Percentiles rank a stretch among this genome's conserved stretches.
These are phyloP conservation scores for Paxillus rubicundulus DNA, from an alignment of 768 basidiomycete genomes.

Conservation along the genomic window DNA sequence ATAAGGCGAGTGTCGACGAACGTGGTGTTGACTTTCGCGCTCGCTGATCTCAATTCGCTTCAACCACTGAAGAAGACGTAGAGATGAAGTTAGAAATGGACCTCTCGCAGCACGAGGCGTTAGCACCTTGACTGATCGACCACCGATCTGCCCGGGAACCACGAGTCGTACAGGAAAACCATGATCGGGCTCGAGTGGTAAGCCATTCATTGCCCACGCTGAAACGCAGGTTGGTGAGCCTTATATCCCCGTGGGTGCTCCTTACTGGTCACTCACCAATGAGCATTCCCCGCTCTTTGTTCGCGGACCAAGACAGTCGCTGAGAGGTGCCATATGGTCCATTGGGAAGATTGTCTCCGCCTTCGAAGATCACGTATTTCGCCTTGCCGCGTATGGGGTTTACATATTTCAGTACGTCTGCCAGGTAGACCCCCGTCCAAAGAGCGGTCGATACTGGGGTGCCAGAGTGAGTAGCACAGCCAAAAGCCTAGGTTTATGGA, in stretches of 20 bases:
- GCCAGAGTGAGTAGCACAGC: slow-evolving; percentile 1
- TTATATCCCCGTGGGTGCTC: neutral
- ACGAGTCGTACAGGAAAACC: slow-evolving; percentile 65
- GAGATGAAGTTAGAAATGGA: neutral
- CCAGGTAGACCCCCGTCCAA: slow-evolving; percentile 58
- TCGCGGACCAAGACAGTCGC: slow-evolving; percentile 43
- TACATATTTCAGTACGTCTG: slow-evolving; percentile 50
- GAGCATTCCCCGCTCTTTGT: slow-evolving; percentile 49
- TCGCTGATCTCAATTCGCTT: slow-evolving; percentile 50
- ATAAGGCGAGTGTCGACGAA: slow-evolving; percentile 25
- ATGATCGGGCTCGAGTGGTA: slow-evolving; percentile 58
- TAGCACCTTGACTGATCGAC: slow-evolving; percentile 45
- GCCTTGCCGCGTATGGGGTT: slow-evolving; percentile 35
- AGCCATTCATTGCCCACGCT: slow-evolving; percentile 61
- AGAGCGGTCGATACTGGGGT: slow-evolving; percentile 47
- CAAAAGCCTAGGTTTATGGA: neutral
- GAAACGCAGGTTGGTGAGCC: neutral
- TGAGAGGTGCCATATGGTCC: slow-evolving; percentile 60
- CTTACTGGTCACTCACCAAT: slow-evolving; percentile 26
- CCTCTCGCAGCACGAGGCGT: neutral
- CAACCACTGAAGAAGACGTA: slow-evolving; percentile 45
- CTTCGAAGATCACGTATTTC: slow-evolving; percentile 60
- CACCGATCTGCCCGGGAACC: slow-evolving; percentile 63
- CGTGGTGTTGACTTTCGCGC: slow-evolving; percentile 51
- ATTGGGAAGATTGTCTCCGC: slow-evolving; percentile 53